Conservation (phyloP, 352 stramenopile genomes). For the Phytophthora melonis region DNA sequence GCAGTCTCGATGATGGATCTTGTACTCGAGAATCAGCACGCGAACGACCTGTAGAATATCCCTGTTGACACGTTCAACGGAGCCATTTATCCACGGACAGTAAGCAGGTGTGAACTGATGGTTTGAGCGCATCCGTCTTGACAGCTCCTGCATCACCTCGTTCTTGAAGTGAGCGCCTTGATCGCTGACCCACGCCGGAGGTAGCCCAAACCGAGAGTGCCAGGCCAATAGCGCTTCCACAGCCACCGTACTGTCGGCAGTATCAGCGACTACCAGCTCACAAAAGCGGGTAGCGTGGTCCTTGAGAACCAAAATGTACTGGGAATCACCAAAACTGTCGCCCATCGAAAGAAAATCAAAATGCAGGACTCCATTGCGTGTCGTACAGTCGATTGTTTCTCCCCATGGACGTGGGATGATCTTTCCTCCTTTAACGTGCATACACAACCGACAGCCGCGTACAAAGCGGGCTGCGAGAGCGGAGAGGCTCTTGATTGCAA, state of each 20-base stretch:
- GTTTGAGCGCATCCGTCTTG: conserved; percentile 8
- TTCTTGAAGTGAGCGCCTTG: conserved; percentile 5
- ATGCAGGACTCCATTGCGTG: conserved; percentile 5
- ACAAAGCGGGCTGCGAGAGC: background rate
- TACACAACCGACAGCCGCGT: conserved; percentile 4
- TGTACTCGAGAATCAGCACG: conserved; percentile 30
- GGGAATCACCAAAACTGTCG: conserved; percentile 1
- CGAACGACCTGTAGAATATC: conserved; percentile 41
- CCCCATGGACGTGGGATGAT: conserved; percentile 11
- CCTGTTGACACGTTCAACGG: conserved; percentile 38
- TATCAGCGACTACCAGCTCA: conserved; percentile 7
- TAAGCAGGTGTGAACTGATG: conserved; percentile 30
- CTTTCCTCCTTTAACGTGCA: conserved; percentile 6
- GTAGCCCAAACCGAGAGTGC: conserved; percentile 3
- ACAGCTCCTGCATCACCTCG: background rate
- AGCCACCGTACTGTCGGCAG: conserved; percentile 6
- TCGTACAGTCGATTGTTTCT: conserved; percentile 10
- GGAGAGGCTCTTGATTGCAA: conserved; percentile 2
- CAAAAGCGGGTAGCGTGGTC: conserved; percentile 1
- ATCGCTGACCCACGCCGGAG: background rate
- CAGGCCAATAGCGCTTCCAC: conserved; percentile 6
- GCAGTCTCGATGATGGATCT: conserved; percentile 29
- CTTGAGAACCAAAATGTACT: conserved; percentile 7
- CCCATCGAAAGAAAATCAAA: conserved; percentile 15
- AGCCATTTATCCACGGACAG: conserved; percentile 44